A percentile compares a stretch with the other conserved stretches of the same genome.
These are phyloP conservation scores for Theileria parva DNA, from an alignment of 169 alveolate species.

Conservation along the genomic window DNA sequence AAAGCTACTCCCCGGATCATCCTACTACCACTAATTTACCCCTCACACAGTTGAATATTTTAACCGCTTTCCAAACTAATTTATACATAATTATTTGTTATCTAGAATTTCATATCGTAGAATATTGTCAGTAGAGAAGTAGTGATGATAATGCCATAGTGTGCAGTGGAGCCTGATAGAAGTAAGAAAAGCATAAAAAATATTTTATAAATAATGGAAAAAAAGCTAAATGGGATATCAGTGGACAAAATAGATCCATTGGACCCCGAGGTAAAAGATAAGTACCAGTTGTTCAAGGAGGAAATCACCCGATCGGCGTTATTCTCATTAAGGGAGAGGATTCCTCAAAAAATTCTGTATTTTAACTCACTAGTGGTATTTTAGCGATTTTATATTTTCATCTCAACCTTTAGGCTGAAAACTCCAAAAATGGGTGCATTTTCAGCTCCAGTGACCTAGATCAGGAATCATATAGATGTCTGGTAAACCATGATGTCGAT, in stretches of 20 bases:
- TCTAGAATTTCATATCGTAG: not conserved
- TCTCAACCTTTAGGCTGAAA: conserved; percentile 27
- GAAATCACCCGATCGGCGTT: conserved; percentile 83
- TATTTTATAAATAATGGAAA: conserved; percentile 38
- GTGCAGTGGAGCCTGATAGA: conserved; percentile 18
- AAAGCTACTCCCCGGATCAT: conserved; percentile 68
- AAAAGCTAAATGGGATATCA: conserved; percentile 49
- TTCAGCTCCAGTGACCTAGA: conserved; percentile 70
- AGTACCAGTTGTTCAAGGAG: conserved; percentile 76
- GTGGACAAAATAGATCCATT: conserved; percentile 80
- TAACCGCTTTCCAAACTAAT: not conserved
- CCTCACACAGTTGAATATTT: not conserved
- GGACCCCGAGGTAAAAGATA: conserved; percentile 74
- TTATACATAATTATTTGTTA: not conserved
- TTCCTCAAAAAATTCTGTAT: conserved; percentile 82
- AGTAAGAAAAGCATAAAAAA: not conserved
- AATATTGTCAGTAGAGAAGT: conserved; percentile 3
- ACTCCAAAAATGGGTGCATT: conserved; percentile 37
- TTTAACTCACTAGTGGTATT: conserved; percentile 77
- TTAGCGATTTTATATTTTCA: conserved; percentile 29
- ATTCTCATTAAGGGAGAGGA: conserved; percentile 80
- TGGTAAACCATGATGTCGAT: conserved; percentile 38
- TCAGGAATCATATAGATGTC: conserved; percentile 61
- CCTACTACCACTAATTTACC: conserved; percentile 25
- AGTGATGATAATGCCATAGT: not conserved